These are phyloP conservation scores for Acer saccharum DNA, from an alignment of 345 rosid species.

Conservation along the genomic window DNA sequence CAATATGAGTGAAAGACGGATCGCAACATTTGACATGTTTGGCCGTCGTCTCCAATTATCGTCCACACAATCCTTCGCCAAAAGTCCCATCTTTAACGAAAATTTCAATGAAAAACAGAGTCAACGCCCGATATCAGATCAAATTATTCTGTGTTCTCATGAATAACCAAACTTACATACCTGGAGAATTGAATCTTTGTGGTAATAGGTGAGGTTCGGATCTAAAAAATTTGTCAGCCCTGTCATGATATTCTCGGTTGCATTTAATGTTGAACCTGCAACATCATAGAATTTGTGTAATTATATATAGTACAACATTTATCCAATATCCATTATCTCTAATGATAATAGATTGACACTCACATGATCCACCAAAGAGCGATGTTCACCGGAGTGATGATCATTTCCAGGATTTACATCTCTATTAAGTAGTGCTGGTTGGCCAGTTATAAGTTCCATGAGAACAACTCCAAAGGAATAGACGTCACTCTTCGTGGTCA, in stretches of 20 bases:
- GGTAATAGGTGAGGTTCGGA: conserved; percentile 26
- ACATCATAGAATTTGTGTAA: neutral
- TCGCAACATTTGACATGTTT: conserved; percentile 30
- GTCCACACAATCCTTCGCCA: conserved; percentile 35
- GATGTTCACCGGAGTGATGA: conserved; percentile 17
- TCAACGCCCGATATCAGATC: neutral
- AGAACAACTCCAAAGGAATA: conserved; percentile 39
- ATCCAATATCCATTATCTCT: too few species aligned
- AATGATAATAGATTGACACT: conserved; percentile 1
- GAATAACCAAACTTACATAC: conserved; percentile 11
- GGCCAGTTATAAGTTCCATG: conserved; percentile 39
- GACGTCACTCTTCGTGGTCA: conserved; percentile 34
- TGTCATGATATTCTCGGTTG: conserved; percentile 9
- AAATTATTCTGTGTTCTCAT: neutral
- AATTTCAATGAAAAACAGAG: neutral
- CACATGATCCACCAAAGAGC: conserved; percentile 33
- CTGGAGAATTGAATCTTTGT: conserved; percentile 27
- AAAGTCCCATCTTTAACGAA: conserved; percentile 31
- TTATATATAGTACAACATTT: neutral
- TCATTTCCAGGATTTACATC: conserved; percentile 25
- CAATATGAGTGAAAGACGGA: conserved; percentile 34
- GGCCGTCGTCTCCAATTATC: conserved; percentile 33
- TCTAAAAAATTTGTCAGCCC: conserved; percentile 21
- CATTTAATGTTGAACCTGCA: conserved; percentile 28
- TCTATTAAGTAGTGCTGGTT: conserved; percentile 28